Evolutionary conservation across 164 flowering plant species (phyloP), one percentile per base, ranked within the genome.

Genomic region (Tetrastigma voinierianum): DNA sequence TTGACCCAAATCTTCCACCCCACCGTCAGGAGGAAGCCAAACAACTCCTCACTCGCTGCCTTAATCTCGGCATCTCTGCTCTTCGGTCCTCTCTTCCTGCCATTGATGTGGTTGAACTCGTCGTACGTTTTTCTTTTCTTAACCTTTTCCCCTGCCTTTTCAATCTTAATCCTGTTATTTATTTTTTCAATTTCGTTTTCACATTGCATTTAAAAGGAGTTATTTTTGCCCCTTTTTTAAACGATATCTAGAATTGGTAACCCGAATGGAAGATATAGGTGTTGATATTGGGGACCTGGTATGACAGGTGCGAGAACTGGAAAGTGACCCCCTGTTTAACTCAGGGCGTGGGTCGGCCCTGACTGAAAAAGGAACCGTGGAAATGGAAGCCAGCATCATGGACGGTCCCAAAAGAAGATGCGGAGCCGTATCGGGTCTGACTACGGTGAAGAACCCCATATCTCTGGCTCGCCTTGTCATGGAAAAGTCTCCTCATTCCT

Each of bases 381-480:
- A 95, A 84, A 95, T 95, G 98, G 99, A 95, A 69, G 98, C 99
- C 0, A 87, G 93, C 77, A 95, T 95, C 40, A 95, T 95, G 99
- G 98, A 95, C 52, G 99, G 99, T 2, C 55, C 70, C 5, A 77
- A 68, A 52, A 74, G 96, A 66, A 68, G 93, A 62, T 95, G 93
- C 72, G 99, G 99, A 0, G 99, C 98, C 44, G 98, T 95, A 14
- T 92, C 97, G 6, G 99, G 99, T 1, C 13, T 95, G n/a, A 79
- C 87, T 54, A 92, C 91, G 11, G 99, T 95, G 32, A 92, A 92
- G 57, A 95, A 90, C 73, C 96, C 99, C 1, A 46, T 95, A 56
- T 95, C 99, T 4, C 90, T 95, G 0, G 99, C 99, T 1, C 87
- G 99, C 2, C 90, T 95, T 10, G 98, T 95, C 43, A 92, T 95